phyloP scores from a whole-genome alignment of 108 stramenopile genomes.

The Schizochytrium sp. region DNA sequence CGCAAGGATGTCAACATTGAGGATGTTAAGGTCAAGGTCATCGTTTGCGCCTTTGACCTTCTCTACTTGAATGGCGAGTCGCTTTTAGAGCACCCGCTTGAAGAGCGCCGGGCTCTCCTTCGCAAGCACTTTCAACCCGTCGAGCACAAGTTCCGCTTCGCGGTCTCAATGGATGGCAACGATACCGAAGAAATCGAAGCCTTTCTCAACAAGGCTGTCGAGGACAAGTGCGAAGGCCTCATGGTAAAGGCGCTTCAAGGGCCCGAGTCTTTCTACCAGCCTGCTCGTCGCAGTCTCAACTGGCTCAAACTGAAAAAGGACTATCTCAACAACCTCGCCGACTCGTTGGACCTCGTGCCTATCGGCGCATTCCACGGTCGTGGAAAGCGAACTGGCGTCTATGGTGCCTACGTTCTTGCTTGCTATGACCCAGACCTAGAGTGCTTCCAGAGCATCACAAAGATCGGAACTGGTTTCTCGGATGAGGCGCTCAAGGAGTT shows the following conservation, averaged over 20 bases:
- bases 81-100: conserved; percentile 64
- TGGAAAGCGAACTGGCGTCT: conserved; percentile 87
- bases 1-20: conserved; percentile 48
- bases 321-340: conserved; percentile 94
- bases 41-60: conserved; percentile 97
- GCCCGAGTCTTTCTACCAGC: conserved; percentile 78
- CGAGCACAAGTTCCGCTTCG: conserved; percentile 83
- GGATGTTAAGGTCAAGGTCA: conserved; percentile 83
- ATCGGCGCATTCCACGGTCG: conserved; percentile 89
- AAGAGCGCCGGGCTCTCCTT: conserved; percentile 70
- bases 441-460: conserved; percentile 95
- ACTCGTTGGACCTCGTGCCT: conserved; percentile 96
- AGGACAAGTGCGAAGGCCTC: conserved; percentile 95
- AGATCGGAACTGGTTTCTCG: conserved; percentile 98
- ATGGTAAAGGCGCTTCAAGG: conserved; percentile 97
- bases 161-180: conserved; percentile 61
- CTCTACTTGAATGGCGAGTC: conserved; percentile 89
- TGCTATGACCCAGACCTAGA: conserved; percentile 92
- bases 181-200: conserved; percentile 67
- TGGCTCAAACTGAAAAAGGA: conserved; percentile 99
- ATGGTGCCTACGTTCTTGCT: conserved; percentile 94
- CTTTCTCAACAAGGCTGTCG: conserved; percentile 86
- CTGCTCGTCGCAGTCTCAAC: conserved; percentile 84
- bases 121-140: conserved; percentile 68
- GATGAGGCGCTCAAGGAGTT: conserved; percentile 79